Conservation (phyloP, 139 green algal genomes). For the Picochlorum sp. region DNA sequence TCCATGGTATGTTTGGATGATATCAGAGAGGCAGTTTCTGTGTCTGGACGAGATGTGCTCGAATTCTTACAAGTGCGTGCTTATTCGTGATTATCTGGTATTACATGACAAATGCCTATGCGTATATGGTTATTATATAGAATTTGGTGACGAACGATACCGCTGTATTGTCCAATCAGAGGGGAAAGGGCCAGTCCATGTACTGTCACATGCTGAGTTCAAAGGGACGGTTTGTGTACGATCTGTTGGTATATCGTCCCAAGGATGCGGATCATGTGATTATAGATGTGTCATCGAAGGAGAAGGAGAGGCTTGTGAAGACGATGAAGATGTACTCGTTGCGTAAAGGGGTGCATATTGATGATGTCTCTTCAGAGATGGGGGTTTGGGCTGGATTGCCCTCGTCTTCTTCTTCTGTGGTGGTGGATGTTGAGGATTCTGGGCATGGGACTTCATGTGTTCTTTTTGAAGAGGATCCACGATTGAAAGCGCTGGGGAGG, state of each 20-base stretch:
- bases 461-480: conserved; percentile 54
- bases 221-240: conserved; percentile 67
- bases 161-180: conserved; percentile 17
- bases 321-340: conserved; percentile 62
- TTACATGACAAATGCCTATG: no score
- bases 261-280: conserved; percentile 31
- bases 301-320: conserved; percentile 22
- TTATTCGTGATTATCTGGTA: no score
- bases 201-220: conserved; percentile 63
- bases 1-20: no score
- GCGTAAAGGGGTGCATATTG: conserved; percentile 53
- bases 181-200: conserved; percentile 16
- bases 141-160: conserved; percentile 62
- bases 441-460: neutral
- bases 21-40: no score
- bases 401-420: no score
- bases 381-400: conserved; percentile 31
- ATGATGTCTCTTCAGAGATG: conserved; percentile 41
- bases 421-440: no score
- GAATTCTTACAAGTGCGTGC: no score
- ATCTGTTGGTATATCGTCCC: conserved; percentile 49
- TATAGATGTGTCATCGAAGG: conserved; percentile 42
- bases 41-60: no score
- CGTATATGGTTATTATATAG: conserved; percentile 19
- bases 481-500: conserved; percentile 51